Conservation (phyloP, 140 eudicot species). For the Ambrosia hybrid region DNA sequence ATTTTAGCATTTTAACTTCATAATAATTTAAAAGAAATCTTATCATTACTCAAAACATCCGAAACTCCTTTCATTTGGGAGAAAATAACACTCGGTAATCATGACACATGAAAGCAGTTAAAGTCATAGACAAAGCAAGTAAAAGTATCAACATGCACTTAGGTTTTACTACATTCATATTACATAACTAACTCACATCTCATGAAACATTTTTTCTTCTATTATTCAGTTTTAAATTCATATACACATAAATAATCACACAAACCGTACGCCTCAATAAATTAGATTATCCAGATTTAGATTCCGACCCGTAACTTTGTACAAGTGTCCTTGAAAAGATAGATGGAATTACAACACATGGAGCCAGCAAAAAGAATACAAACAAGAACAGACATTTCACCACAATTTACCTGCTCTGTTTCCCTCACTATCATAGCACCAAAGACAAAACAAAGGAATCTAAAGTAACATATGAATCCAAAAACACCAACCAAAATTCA, state of each 20-base stretch:
- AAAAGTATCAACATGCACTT: too few species aligned
- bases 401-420: conserved; percentile 26
- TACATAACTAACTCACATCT: too few species aligned
- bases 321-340: conserved; percentile 17
- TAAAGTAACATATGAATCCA: conserved; percentile 45
- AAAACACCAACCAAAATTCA: conserved; percentile 36
- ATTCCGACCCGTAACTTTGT: conserved; percentile 15
- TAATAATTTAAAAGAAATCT: not conserved
- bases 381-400: conserved; percentile 23
- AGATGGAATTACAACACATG: conserved; percentile 24
- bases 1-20: not conserved
- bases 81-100: not conserved
- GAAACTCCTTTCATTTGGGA: conserved; percentile 3
- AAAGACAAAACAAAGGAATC: conserved; percentile 46
- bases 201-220: too few species aligned
- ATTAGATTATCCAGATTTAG: not conserved
- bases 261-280: conserved; percentile 9
- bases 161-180: too few species aligned
- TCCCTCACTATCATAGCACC: conserved; percentile 39
- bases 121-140: too few species aligned
- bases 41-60: not conserved
- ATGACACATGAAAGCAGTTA: not conserved
- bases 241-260: not conserved
- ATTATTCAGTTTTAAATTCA: not conserved
- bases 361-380: conserved; percentile 35